Conservation (phyloP, 495 filamentous ascomycete genomes). For the Terfezia claveryi region DNA sequence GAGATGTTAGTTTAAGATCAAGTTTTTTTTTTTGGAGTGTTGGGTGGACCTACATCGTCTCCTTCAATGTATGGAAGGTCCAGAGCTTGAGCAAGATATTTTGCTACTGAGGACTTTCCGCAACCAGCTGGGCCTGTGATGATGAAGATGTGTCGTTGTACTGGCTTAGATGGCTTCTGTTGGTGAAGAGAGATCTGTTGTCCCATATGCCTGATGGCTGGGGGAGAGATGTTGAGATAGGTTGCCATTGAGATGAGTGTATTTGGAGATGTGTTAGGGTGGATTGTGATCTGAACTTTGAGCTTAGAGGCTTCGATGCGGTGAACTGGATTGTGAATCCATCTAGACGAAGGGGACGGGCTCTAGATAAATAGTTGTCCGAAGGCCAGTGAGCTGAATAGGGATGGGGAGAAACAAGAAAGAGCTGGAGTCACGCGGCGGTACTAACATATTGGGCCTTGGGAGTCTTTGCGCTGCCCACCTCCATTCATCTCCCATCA, state of each 20-base stretch:
- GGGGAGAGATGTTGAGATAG: background rate
- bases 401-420: no score
- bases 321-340: no score
- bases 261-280: background rate
- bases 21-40: background rate
- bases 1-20: slow-evolving; percentile 4
- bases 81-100: slow-evolving; percentile 48
- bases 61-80: slow-evolving; percentile 76
- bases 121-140: slow-evolving; percentile 95
- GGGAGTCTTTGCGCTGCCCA: no score
- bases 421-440: no score
- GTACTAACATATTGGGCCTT: no score
- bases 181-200: slow-evolving; percentile 4
- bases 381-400: no score
- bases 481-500: no score
- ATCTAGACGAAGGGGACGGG: no score
- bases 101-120: slow-evolving; percentile 83
- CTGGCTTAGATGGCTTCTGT: slow-evolving; percentile 2
- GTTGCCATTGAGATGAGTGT: background rate
- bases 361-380: no score
- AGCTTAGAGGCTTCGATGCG: no score
- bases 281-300: background rate
- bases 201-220: background rate
- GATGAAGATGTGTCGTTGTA: slow-evolving; percentile 73
- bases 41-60: slow-evolving; percentile 52